Evolutionary conservation across 2,329 filamentous ascomycete genomes (phyloP), one percentile per base, ranked within the genome.

Genomic region (Penicillium sp.): DNA sequence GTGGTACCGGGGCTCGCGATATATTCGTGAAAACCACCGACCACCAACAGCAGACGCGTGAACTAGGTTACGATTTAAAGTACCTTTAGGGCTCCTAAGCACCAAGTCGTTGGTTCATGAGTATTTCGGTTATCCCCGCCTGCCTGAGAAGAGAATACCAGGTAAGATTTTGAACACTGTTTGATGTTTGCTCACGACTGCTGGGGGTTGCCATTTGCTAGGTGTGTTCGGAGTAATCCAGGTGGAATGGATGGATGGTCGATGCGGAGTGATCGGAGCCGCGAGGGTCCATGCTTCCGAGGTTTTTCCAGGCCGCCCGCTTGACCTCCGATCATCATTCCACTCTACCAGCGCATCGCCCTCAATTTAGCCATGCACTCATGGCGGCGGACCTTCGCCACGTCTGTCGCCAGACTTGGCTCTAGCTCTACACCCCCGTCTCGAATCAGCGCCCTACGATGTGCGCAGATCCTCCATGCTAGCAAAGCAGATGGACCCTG

Each of bases 351-450:
- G 51, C 54, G 45, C 57, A 64, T 60, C 57, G 47, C 53, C n/a
- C 52, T 60, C 35, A 43, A 53, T 25, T 43, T 61, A 71, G 71
- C 66, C 69, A 77, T 77, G 75, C 73, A 69, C 66, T 69, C 64
- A 76, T 79, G 76, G 75, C 75, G 73, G 60, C 75, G 76, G 47
- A 68, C 66, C 35, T 74, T 78, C 58, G 64, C 70, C 59, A 77
- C 75, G 48, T 75, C 74, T 59, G 65, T 72, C 56, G 59, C 70
- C 58, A 73, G 71, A 66, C 67, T 77, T 22, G 70, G 65, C 52
- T 57, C 67, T 63, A 72, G 60, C 31, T 52, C 65, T 37, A 55
- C 58, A 41, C 57, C 58, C 28, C 39, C 49, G 31, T 25, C 62
- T 41, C 59, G 65, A 25, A 65, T 72, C 38, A 55, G 67, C 37